Base-by-base conservation (phyloP, 352 stramenopile genomes). In the Globisporangium middletonii region DNA sequence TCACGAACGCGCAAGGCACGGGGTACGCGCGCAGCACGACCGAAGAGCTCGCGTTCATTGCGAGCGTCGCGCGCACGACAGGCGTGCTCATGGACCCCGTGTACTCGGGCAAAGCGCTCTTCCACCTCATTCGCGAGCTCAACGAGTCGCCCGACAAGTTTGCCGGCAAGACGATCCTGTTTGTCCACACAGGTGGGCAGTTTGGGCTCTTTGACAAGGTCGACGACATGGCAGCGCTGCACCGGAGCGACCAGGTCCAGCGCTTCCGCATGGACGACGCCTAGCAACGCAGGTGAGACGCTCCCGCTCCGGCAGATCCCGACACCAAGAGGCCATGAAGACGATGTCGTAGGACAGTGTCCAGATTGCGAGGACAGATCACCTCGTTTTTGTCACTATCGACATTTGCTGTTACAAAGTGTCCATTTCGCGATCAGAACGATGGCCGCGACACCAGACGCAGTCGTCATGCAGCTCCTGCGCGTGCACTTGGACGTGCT, bases 171-270 rank as follows among this genome's bases (percentile, higher is more conserved):
- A 83, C 64, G 28, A 91, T 97, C 57, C 57, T 97, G 8, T 97
- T 97, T 63, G 81, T 95, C 54, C 91, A 97, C 70, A 97, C 91
- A 0, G 91, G 91, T 28, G 89, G 91, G 7, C 82, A 92, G 50
- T 89, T 98, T 44, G 89, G 92, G 6, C 66, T 97, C 33, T 98
- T 88, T 68, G 91, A 98, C 71, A 97, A 97, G 64, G 79, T 72
- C 16, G 65, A 84, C 60, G 76, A 91, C 42, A 68, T 98, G 19
- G 57, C 86, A 26, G 59, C 72, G 9, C 38, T 89, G 9, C 71
- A 77, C 37, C 69, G 73, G 1, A 65, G 73, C 33, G 68, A 79
- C 59, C 68, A 80, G 57, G 65, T 86, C 54, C 67, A 74, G 53
- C 73, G 73, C 30, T 92, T 89, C 53, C 58, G 49, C 19, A 89